Evolutionary conservation across 2,329 filamentous ascomycete species (phyloP).

Genomic region (Cyphellophora europaea): DNA sequence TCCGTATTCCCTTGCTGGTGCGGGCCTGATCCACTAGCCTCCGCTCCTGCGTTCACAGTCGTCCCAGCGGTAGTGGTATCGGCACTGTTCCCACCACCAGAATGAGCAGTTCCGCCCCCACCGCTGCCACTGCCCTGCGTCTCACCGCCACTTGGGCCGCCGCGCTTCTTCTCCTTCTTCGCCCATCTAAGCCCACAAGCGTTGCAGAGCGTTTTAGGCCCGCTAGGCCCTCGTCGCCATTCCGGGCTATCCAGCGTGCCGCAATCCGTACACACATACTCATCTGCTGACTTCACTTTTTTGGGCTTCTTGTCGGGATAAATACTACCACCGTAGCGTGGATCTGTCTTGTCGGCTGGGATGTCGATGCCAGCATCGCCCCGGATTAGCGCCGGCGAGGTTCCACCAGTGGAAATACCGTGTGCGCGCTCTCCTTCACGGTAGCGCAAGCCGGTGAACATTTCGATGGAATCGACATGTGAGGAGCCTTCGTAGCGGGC

Average conservation of each 20-base stretch:
- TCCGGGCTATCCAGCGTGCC: conserved; percentile 90
- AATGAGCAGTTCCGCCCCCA: not conserved
- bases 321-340: conserved; percentile 40
- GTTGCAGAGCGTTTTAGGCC: conserved; percentile 92
- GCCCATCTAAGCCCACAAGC: conserved; percentile 72
- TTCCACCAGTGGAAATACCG: conserved; percentile 78
- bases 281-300: conserved; percentile 70
- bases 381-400: conserved; percentile 69
- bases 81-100: not conserved
- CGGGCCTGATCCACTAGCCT: no score
- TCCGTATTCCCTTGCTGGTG: no score
- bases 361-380: conserved; percentile 83
- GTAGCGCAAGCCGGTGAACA: conserved; percentile 82
- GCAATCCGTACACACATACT: conserved; percentile 94
- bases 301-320: conserved; percentile 60
- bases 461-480: conserved; percentile 81
- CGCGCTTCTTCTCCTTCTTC: conserved; percentile 69
- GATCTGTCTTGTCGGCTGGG: conserved; percentile 62
- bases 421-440: conserved; percentile 79
- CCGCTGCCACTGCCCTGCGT: not conserved
- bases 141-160: conserved; percentile 5
- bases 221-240: conserved; percentile 88
- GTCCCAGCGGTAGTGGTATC: no score
- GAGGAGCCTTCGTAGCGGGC: conserved; percentile 66
- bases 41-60: no score